Evolutionary conservation across 2,329 filamentous ascomycete species (phyloP).

Genomic region (Teratosphaeria viscida): DNA sequence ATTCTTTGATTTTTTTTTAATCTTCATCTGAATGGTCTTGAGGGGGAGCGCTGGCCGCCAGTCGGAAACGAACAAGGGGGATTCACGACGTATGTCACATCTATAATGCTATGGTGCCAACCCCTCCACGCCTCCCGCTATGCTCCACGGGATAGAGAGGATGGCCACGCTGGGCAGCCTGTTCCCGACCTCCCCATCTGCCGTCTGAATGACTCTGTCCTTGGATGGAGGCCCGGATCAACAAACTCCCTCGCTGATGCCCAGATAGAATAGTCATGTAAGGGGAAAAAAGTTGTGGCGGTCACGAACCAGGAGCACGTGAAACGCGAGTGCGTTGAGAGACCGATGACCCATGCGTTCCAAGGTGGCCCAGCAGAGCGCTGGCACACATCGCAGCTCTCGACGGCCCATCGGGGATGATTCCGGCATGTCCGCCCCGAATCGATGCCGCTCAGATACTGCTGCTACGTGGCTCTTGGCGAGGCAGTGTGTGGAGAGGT

Average conservation of each 20-base stretch:
- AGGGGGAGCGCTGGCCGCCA: too few species aligned
- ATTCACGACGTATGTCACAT: neutral
- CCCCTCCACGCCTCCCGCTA: neutral
- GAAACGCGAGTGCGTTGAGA: too few species aligned
- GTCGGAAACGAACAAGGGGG: too few species aligned
- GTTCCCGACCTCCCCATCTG: neutral
- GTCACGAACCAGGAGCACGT: neutral
- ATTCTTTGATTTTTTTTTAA: too few species aligned
- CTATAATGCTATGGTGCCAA: neutral
- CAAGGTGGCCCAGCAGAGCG: neutral
- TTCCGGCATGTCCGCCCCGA: too few species aligned
- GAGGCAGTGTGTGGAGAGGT: neutral
- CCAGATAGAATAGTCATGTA: neutral
- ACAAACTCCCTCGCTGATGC: neutral
- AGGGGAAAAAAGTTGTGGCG: neutral
- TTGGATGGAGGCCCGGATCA: neutral
- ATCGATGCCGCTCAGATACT: neutral
- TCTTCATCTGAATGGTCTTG: too few species aligned
- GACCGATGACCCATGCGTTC: neutral
- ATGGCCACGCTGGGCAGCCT: too few species aligned
- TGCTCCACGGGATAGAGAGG: neutral
- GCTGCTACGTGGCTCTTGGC: neutral
- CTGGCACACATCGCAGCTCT: neutral
- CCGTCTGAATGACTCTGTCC: neutral
- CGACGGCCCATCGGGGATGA: too few species aligned